Conservation (phyloP, 2,329 filamentous ascomycete species). For the Colletotrichum sublineola region DNA sequence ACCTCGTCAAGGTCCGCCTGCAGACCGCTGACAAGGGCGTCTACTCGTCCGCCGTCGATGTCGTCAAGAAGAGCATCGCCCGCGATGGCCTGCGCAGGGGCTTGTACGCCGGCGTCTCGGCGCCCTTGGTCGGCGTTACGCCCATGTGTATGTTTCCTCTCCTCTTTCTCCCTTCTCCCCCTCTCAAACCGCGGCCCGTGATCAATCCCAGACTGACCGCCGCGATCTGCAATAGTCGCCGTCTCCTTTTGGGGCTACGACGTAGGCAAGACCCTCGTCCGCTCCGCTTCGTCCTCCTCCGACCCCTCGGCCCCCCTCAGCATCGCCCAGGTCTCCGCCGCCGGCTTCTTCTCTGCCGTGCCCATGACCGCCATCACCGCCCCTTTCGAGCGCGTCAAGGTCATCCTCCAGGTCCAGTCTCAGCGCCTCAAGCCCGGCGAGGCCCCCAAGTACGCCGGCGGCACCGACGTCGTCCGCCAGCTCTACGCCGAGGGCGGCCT, state of each 20-base stretch:
- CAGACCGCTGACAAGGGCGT: slow-evolving; percentile 96
- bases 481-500: slow-evolving; percentile 93
- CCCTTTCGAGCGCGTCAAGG: slow-evolving; percentile 98
- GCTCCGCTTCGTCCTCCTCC: slow-evolving; percentile 66
- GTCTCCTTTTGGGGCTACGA: slow-evolving; percentile 91
- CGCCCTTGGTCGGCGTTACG: slow-evolving; percentile 93
- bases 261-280: slow-evolving; percentile 90
- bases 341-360: slow-evolving; percentile 97
- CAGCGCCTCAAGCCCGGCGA: slow-evolving; percentile 91
- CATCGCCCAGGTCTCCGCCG: slow-evolving; percentile 89
- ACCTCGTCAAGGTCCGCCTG: slow-evolving; percentile 96
- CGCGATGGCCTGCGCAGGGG: slow-evolving; percentile 85
- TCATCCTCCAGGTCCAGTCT: slow-evolving; percentile 97
- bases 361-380: slow-evolving; percentile 99
- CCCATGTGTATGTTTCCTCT: slow-evolving; percentile 87
- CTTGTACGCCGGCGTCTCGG: slow-evolving; percentile 96
- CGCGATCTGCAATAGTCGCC: slow-evolving; percentile 64
- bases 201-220: background rate
- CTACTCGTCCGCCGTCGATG: slow-evolving; percentile 91
- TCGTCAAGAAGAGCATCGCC: slow-evolving; percentile 88
- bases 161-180: background rate
- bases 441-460: slow-evolving; percentile 91
- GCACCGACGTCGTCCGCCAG: slow-evolving; percentile 90
- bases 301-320: slow-evolving; percentile 77
- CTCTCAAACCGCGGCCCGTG: background rate